phyloP scores from a whole-genome alignment of 2,329 filamentous ascomycete species.

The Alternaria sp. region DNA sequence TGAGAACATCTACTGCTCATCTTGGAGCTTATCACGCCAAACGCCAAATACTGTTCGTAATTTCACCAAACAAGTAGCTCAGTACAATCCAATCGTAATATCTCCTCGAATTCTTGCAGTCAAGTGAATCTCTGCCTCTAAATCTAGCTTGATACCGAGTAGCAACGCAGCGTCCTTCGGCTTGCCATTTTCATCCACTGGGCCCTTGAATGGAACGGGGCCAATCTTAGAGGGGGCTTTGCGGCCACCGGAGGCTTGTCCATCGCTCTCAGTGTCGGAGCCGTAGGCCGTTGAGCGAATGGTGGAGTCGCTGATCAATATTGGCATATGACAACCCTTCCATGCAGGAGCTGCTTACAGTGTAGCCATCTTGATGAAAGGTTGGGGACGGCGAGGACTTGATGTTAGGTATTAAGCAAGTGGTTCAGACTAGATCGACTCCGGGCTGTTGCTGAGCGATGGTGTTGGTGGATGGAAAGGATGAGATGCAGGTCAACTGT shows the following conservation, averaged over 20 bases:
- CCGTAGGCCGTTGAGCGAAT: conserved; percentile 44
- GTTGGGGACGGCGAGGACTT: conserved; percentile 3
- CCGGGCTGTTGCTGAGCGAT: conserved; percentile 24
- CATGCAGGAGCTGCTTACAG: conserved; percentile 32
- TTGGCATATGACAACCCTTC: conserved; percentile 11
- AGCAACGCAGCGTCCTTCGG: conserved; percentile 66
- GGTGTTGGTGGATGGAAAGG: conserved; percentile 14
- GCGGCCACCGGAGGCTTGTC: conserved; percentile 53
- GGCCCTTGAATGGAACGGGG: conserved; percentile 60
- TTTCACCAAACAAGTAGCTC: conserved; percentile 27
- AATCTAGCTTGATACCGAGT: conserved; percentile 69
- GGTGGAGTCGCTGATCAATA: conserved; percentile 34
- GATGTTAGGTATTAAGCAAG: conserved; percentile 12
- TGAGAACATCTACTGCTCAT: not conserved
- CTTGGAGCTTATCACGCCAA: not conserved
- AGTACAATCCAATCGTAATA: conserved; percentile 68
- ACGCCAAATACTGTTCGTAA: not conserved
- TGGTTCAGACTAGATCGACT: conserved; percentile 13
- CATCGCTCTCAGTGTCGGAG: conserved; percentile 53
- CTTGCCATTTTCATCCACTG: conserved; percentile 65
- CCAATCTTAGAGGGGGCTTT: conserved; percentile 43
- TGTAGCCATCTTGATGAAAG: conserved; percentile 36
- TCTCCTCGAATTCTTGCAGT: conserved; percentile 68
- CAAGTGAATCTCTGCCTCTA: conserved; percentile 69
- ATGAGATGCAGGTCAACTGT: conserved; percentile 41